A percentile compares a stretch with the other conserved stretches of the same genome.
Conservation (phyloP, 1,139 yeast genomes). For the Zygosaccharomyces sapae region DNA sequence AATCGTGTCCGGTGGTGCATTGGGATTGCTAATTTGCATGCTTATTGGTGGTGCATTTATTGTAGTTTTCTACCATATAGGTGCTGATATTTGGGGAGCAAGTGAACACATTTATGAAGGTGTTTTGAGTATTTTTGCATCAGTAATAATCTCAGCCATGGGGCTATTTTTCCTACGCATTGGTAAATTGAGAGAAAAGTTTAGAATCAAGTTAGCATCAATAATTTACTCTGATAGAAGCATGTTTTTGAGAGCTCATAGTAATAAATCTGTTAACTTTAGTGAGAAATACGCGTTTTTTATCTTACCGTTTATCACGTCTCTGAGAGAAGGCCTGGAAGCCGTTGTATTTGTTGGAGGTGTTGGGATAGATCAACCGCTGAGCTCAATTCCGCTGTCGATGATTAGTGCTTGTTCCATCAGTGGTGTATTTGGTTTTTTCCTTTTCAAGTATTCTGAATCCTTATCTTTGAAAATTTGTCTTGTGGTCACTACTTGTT, state of each 20-base stretch:
- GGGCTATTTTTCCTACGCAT: slow-evolving; percentile 89
- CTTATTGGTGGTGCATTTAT: slow-evolving; percentile 81
- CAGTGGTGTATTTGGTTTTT: slow-evolving; percentile 62
- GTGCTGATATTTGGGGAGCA: slow-evolving; percentile 75
- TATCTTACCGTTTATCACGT: slow-evolving; percentile 76
- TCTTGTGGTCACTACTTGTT: slow-evolving; percentile 76
- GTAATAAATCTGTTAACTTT: slow-evolving; percentile 36
- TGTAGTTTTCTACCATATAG: slow-evolving; percentile 74
- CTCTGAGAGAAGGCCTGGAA: slow-evolving; percentile 86
- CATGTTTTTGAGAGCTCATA: slow-evolving; percentile 17
- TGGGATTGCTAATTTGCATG: slow-evolving; percentile 72
- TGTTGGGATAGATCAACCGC: slow-evolving; percentile 70
- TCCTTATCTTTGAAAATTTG: slow-evolving; percentile 74
- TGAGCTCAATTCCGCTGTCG: slow-evolving; percentile 77
- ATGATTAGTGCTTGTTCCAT: slow-evolving; percentile 66
- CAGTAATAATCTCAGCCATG: slow-evolving; percentile 79
- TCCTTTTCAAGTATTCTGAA: slow-evolving; percentile 75
- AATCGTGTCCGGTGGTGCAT: slow-evolving; percentile 72
- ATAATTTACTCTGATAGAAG: slow-evolving; percentile 48
- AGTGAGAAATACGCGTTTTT: slow-evolving; percentile 71
- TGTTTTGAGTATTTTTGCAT: slow-evolving; percentile 74
- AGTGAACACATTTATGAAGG: slow-evolving; percentile 97
- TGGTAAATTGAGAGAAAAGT: slow-evolving; percentile 86
- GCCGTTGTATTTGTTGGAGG: slow-evolving; percentile 93
- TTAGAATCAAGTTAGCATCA: slow-evolving; percentile 84